A percentile compares a stretch with the other conserved stretches of the same genome.
phyloP scores from a whole-genome alignment of 1,284 basidiomycete species.

The Heimioporus retisporus region DNA sequence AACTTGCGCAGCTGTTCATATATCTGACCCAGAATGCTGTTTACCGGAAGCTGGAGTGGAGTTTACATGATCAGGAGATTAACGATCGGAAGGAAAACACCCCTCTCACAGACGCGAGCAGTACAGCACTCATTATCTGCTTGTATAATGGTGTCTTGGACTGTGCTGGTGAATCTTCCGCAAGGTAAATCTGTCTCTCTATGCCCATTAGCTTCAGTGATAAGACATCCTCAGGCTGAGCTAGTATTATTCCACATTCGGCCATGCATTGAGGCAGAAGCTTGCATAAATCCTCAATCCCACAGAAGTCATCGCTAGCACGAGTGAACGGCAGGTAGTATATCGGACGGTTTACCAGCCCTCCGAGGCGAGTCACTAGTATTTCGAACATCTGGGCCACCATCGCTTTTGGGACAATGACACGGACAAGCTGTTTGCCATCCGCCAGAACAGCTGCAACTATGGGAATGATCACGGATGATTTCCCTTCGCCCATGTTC shows the following conservation, averaged over 20 bases:
- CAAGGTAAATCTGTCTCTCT: no score
- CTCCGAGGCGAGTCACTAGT: conserved; percentile 54
- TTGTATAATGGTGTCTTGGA: background rate
- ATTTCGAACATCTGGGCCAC: conserved; percentile 51
- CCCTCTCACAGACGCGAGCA: conserved; percentile 17
- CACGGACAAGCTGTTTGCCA: background rate
- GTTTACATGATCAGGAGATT: no score
- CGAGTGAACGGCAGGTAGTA: conserved; percentile 62
- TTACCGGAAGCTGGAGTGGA: background rate
- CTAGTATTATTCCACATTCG: conserved; percentile 2
- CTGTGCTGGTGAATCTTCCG: no score
- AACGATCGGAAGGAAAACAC: no score
- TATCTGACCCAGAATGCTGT: background rate
- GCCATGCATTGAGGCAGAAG: background rate
- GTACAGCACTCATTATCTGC: conserved; percentile 3
- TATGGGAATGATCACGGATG: background rate
- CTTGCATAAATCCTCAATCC: background rate
- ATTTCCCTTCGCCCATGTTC: no score
- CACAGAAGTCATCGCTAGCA: background rate
- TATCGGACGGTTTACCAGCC: conserved; percentile 57
- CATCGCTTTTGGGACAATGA: background rate
- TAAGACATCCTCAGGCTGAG: conserved; percentile 61
- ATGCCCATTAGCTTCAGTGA: conserved; percentile 43
- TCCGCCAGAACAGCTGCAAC: background rate
- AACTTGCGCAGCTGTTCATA: background rate